A percentile compares a stretch with the other conserved stretches of the same genome.
These are phyloP conservation scores for Macrophomina phaseolina DNA, from an alignment of 2,329 filamentous ascomycete species.

Conservation along the genomic window DNA sequence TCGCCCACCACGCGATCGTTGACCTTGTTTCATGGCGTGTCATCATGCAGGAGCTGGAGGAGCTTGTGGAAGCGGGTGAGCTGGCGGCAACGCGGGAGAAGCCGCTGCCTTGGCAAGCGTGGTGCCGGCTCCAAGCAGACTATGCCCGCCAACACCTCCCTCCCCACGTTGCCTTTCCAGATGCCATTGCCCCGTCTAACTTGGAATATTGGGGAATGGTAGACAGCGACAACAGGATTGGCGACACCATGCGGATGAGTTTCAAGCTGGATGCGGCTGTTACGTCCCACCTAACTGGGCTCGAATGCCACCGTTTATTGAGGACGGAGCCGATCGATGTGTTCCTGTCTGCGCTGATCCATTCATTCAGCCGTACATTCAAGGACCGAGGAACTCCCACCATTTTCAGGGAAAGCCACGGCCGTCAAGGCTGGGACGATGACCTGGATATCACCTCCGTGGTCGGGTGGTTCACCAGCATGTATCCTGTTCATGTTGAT, in stretches of 20 bases:
- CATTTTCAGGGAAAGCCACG: slow-evolving; percentile 34
- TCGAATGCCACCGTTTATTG: slow-evolving; percentile 12
- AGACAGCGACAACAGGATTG: slow-evolving; percentile 38
- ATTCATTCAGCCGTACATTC: slow-evolving; percentile 14
- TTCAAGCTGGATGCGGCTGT: slow-evolving; percentile 40
- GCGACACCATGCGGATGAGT: slow-evolving; percentile 39
- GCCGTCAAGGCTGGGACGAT: slow-evolving; percentile 34
- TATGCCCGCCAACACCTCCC: slow-evolving; percentile 34
- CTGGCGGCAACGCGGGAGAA: slow-evolving; percentile 34
- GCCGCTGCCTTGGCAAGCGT: slow-evolving; percentile 45
- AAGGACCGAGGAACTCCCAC: slow-evolving; percentile 10
- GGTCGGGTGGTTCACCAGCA: slow-evolving; percentile 34
- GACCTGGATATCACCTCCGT: slow-evolving; percentile 34
- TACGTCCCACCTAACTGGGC: slow-evolving; percentile 32
- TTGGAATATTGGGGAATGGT: slow-evolving; percentile 48
- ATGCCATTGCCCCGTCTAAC: slow-evolving; percentile 36
- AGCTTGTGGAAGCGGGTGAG: slow-evolving; percentile 35
- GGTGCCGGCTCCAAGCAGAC: slow-evolving; percentile 41
- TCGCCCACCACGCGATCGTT: slow-evolving; percentile 41
- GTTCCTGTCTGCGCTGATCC: slow-evolving; percentile 12
- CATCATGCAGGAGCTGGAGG: slow-evolving; percentile 45
- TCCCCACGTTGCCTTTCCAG: slow-evolving; percentile 34
- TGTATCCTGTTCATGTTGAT: slow-evolving; percentile 6
- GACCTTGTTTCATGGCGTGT: slow-evolving; percentile 50
- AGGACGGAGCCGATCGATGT: slow-evolving; percentile 23